phyloP scores from a whole-genome alignment of 345 rosid genomes.

The Eucalyptus globulus region DNA sequence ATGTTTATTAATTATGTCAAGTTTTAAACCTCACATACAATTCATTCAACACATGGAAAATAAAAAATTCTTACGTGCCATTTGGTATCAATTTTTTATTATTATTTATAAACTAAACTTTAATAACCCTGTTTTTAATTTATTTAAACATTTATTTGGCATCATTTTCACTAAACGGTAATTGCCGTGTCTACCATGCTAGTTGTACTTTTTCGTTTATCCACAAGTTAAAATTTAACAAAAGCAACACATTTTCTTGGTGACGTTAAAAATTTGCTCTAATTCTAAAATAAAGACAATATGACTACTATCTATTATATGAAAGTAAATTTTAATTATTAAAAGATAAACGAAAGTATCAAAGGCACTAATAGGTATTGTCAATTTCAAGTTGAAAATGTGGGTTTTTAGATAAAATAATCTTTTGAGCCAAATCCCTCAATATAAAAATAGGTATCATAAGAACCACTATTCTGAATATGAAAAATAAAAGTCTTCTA shows the following conservation, averaged over 20 bases:
- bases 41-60: neutral
- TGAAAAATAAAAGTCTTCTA: neutral
- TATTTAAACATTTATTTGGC: neutral
- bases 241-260: neutral
- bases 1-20: neutral
- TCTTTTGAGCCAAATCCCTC: neutral
- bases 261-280: neutral
- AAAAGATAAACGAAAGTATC: neutral
- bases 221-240: neutral
- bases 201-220: neutral
- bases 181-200: neutral
- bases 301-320: neutral
- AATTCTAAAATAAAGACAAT: neutral
- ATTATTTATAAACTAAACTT: neutral
- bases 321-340: neutral
- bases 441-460: neutral
- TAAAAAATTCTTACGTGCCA: neutral
- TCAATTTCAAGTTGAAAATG: neutral
- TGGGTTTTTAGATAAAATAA: neutral
- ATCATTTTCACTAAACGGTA: neutral
- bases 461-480: neutral
- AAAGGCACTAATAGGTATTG: neutral
- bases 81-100: neutral
- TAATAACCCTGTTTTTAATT: neutral
- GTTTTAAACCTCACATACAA: no score